Evolutionary conservation across 2,329 filamentous ascomycete species (phyloP).

Genomic region (Balansia obtecta): DNA sequence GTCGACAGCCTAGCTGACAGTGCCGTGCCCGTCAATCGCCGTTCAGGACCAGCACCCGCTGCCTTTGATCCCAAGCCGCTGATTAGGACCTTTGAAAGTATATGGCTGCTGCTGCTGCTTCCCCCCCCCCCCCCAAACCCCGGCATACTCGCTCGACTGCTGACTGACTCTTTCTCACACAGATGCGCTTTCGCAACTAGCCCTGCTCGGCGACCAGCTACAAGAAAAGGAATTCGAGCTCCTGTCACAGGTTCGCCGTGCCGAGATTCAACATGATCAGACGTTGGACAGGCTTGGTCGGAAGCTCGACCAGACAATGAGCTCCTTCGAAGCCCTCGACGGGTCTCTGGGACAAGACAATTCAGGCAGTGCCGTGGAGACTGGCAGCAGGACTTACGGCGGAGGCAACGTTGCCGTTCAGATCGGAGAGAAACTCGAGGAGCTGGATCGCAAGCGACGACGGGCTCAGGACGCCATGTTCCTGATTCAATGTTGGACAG

Average conservation of each 20-base stretch:
- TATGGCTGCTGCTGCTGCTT: constrained; percentile 9
- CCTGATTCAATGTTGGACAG: constrained; percentile 90
- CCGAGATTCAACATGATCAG: constrained; percentile 83
- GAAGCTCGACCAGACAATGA: constrained; percentile 85
- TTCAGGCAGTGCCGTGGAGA: constrained; percentile 18
- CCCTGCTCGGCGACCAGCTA: constrained; percentile 65
- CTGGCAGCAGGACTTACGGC: constrained; percentile 29
- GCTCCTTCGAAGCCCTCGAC: constrained; percentile 83
- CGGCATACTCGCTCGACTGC: too few relatives aligned
- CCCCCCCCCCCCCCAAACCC: too few relatives aligned
- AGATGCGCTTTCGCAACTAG: constrained; percentile 57
- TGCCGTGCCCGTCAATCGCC: constrained; percentile 65
- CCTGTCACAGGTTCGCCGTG: constrained; percentile 75
- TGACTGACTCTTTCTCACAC: background rate
- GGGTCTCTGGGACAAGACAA: constrained; percentile 58
- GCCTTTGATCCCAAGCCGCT: constrained; percentile 91
- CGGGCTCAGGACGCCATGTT: constrained; percentile 89
- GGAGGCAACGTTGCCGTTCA: constrained; percentile 87
- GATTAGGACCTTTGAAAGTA: constrained; percentile 86
- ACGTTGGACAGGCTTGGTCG: constrained; percentile 78
- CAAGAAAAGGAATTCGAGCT: constrained; percentile 86
- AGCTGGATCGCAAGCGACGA: constrained; percentile 82
- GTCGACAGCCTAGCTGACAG: constrained; percentile 84
- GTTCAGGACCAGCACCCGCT: constrained; percentile 53
- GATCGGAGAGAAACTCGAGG: constrained; percentile 87